phyloP scores from a whole-genome alignment of 345 rosid species.

The Lepidium aucheri region DNA sequence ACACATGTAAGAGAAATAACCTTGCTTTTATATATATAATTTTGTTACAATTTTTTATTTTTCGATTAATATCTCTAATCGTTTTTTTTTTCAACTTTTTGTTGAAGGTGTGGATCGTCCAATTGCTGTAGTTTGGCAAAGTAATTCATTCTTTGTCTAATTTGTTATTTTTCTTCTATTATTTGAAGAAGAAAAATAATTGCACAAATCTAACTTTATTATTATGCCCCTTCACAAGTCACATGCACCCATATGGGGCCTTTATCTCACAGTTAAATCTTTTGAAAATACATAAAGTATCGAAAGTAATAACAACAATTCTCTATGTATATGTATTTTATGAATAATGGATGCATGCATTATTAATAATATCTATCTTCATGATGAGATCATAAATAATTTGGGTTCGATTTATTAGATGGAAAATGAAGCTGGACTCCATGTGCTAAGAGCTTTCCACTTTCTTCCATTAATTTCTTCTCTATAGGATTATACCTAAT shows the following conservation, averaged over 20 bases:
- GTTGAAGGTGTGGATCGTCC: too few relatives aligned
- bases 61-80: too few relatives aligned
- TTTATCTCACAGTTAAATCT: not conserved
- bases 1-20: too few relatives aligned
- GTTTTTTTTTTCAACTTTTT: too few relatives aligned
- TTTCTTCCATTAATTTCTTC: not conserved
- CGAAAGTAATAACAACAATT: conserved; percentile 11
- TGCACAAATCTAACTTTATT: conserved; percentile 4
- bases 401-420: too few relatives aligned
- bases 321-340: not conserved
- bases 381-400: conserved; percentile 17
- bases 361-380: not conserved
- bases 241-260: conserved; percentile 26
- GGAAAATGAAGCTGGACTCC: conserved; percentile 9
- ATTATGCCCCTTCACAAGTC: conserved; percentile 9
- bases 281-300: not conserved
- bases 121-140: too few relatives aligned
- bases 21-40: too few relatives aligned
- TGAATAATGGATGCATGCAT: not conserved
- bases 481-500: not conserved
- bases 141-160: too few relatives aligned
- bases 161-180: not conserved
- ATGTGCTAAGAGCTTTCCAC: conserved; percentile 11
- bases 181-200: not conserved
- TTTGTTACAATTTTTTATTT: too few relatives aligned